Base-by-base conservation (phyloP, 352 stramenopile species). In the Phytophthora ramorum region DNA sequence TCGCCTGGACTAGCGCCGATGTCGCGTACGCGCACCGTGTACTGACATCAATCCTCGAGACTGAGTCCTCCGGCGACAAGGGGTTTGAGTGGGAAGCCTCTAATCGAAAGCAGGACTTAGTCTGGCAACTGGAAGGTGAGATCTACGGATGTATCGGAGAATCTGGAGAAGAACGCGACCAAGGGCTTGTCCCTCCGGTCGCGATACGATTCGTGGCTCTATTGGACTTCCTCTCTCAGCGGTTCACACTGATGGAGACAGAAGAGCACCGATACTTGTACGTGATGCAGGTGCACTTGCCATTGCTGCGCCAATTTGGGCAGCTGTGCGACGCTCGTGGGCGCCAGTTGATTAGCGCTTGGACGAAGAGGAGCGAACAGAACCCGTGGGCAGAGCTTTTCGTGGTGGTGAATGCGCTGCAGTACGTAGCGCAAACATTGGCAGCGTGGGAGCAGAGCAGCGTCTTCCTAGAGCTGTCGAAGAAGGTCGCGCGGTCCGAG, bases 221-320 rank as follows among this genome's bases (percentile, higher is more conserved):
- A 14, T 66, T 94, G 8, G 83, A 92, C 32, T 92, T 91, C 24
- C 57, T 94, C 6, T 91, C 76, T 17, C 78, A 76, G 3, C 82
- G 85, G 9, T 91, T 94, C 34, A 69, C 69, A 12, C 68, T 79
- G 24, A 90, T 94, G 67, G 76, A 72, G 28, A 85, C 71, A 7
- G 80, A 90, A 19, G 73, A 90, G 46, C 81, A 91, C 48, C 72
- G 83, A 2, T 92, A 91, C 44, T n/a, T 94, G 58, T 94, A 94
- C 62, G 72, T 94, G 8, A 79, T 82, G 30, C 83, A 94, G 48
- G 85, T 94, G 40, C 75, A 89, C 26, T 63, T 87, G 16, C 68
- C 70, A 22, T 61, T 93, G 47, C 63, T 93, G 28, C 63, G 35
- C 52, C 70, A 53, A 35, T 82, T 82, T 62, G 26, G 45, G 13